phyloP scores from a whole-genome alignment of 768 basidiomycete species.

The Collybia sordida region DNA sequence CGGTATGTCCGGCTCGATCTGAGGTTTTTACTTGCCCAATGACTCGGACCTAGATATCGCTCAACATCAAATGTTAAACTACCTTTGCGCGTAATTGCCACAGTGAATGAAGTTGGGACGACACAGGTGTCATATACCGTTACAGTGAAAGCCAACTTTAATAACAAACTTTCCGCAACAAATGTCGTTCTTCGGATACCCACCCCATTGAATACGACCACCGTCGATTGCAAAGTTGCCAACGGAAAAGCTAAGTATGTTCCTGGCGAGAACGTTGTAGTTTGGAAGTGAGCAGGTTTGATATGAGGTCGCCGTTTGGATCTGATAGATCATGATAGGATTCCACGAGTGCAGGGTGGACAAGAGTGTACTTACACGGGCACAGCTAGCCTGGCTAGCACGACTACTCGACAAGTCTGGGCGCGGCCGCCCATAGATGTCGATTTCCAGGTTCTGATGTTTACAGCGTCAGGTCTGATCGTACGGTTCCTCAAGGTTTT shows the following conservation, averaged over 20 bases:
- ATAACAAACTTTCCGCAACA: constrained; percentile 88
- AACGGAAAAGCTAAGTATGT: constrained; percentile 97
- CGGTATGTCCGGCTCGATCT: constrained; percentile 46
- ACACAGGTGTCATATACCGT: constrained; percentile 89
- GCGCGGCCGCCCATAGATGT: constrained; percentile 96
- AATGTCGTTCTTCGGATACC: constrained; percentile 93
- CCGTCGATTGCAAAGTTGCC: constrained; percentile 87
- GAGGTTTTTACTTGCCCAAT: background rate
- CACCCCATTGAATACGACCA: constrained; percentile 92
- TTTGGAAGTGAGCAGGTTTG: constrained; percentile 85
- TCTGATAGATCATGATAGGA: constrained; percentile 43
- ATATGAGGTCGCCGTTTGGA: background rate
- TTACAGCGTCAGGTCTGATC: constrained; percentile 93
- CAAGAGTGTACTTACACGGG: constrained; percentile 87
- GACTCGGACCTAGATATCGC: constrained; percentile 67
- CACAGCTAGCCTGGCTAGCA: constrained; percentile 79
- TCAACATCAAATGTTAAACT: constrained; percentile 96
- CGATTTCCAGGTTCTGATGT: constrained; percentile 99
- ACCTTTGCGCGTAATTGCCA: constrained; percentile 85
- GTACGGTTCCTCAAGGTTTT: constrained; percentile 98
- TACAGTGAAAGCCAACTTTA: constrained; percentile 86
- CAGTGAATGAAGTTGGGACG: constrained; percentile 91
- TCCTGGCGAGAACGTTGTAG: constrained; percentile 91
- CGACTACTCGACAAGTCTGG: constrained; percentile 95
- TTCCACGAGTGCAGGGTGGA: constrained; percentile 90